A percentile compares a stretch with the other conserved stretches of the same genome.
Conservation (phyloP, 441 rosid species). For the Pelargonium fulgidum region DNA sequence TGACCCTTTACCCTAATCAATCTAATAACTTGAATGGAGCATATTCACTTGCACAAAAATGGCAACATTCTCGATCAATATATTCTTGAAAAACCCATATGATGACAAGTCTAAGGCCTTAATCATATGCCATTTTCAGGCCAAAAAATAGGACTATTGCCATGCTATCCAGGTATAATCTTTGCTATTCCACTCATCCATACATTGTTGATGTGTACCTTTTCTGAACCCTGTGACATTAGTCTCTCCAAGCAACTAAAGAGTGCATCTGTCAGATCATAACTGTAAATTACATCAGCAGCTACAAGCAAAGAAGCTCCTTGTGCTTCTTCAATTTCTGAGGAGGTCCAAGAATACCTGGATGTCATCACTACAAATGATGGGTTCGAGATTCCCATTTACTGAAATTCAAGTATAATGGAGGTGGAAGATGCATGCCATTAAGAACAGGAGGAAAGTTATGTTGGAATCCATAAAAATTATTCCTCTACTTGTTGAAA, state of each 20-base stretch:
- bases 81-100: no score
- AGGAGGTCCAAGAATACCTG: constrained; percentile 48
- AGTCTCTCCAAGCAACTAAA: constrained; percentile 41
- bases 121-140: no score
- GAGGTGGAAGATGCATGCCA: background rate
- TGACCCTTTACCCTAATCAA: no score
- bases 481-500: background rate
- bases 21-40: no score
- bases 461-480: background rate
- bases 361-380: constrained; percentile 14
- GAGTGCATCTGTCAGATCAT: constrained; percentile 52
- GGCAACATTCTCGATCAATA: no score
- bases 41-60: no score
- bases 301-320: constrained; percentile 49
- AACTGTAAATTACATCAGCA: constrained; percentile 69
- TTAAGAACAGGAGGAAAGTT: background rate
- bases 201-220: constrained; percentile 33
- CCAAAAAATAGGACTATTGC: no score
- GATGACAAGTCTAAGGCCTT: no score
- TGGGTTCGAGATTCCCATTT: constrained; percentile 3
- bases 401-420: constrained; percentile 1
- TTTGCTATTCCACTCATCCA: background rate
- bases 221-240: constrained; percentile 42
- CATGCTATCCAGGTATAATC: no score
- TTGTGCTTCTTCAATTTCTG: constrained; percentile 48